Conservation (phyloP, 1,139 yeast genomes). For the Nematodospora anomalae region DNA sequence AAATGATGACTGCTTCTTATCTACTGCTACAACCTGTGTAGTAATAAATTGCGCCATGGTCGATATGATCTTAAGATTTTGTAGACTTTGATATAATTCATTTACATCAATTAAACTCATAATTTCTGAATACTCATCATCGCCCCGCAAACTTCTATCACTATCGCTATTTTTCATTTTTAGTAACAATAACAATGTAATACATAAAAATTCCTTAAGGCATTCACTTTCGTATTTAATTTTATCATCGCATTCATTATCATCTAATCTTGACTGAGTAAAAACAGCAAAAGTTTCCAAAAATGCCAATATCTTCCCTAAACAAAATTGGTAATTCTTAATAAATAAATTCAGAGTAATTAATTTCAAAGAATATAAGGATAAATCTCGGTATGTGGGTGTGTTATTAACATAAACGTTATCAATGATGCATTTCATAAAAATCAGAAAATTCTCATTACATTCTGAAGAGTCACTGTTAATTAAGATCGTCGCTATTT, state of each 20-base stretch:
- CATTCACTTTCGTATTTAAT: slow-evolving; percentile 24
- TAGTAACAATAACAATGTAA: slow-evolving; percentile 33
- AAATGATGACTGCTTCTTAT: slow-evolving; percentile 26
- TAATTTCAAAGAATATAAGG: slow-evolving; percentile 36
- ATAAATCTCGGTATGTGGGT: slow-evolving; percentile 22
- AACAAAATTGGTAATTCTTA: slow-evolving; percentile 38
- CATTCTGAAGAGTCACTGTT: slow-evolving; percentile 45
- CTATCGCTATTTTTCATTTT: slow-evolving; percentile 32
- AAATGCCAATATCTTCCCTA: slow-evolving; percentile 42
- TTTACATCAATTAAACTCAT: slow-evolving; percentile 17
- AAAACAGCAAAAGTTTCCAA: slow-evolving; percentile 30
- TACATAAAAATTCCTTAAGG: slow-evolving; percentile 39
- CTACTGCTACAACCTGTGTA: slow-evolving; percentile 26
- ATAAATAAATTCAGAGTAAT: slow-evolving; percentile 41
- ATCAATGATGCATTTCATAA: slow-evolving; percentile 37
- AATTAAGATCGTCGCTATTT: slow-evolving; percentile 25
- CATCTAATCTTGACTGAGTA: slow-evolving; percentile 14
- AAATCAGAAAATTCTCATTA: slow-evolving; percentile 39
- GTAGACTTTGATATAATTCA: slow-evolving; percentile 27
- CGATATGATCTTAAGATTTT: slow-evolving; percentile 49
- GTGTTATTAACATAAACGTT: slow-evolving; percentile 19
- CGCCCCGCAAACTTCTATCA: slow-evolving; percentile 19
- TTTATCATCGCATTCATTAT: slow-evolving; percentile 9
- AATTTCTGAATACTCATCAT: slow-evolving; percentile 11
- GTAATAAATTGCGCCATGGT: slow-evolving; percentile 41